Evolutionary conservation across 495 filamentous ascomycete species (phyloP), one percentile per base, ranked within the genome.

Genomic region (Niebla homalea): DNA sequence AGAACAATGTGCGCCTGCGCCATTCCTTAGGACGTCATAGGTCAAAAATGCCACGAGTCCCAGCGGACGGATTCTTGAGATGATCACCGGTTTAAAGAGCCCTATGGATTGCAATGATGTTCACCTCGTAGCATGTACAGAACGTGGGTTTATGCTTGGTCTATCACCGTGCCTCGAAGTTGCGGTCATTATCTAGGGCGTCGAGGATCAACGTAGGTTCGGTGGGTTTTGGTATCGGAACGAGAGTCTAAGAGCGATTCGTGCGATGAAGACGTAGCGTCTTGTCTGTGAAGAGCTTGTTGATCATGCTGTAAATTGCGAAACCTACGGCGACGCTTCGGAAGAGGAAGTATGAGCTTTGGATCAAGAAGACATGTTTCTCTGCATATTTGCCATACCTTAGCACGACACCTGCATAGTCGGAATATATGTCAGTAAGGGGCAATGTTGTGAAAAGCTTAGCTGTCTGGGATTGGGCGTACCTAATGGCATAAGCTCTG

Each of bases 401-500:
- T 56, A 96, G 78, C 66, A 98, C 92, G 57, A 94, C 64, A 65
- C 86, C 89, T 96, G 46, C 48, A 16, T 36, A 22, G 52, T 53
- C 55, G 25, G 42, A 51, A 57, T 45, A 35, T 44, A 25, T 23
- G 53, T 65, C 60, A 61, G 62, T 48, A 42, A 36, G 49, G n/a
- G 39, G 42, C 45, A 18, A 8, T 44, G 35, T 36, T 50, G 23
- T 8, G 29, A 8, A 11, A 29, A 14, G 5, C 35, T 37, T 37
- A 16, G 26, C 23, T 26, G 19, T 18, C 22, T 42, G 35, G 18
- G 37, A 40, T 10, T 59, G 44, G 50, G 73, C 80, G 66, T 83
- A 94, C 89, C 87, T 57, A 99, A 79, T 59, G 92, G 92, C 61
- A 90, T 79, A 79, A 99, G 76, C 75, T 99, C 92, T 44, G 89